Evolutionary conservation across 164 flowering plant species (phyloP), one percentile per base, ranked within the genome.

Genomic region (Berberis thunbergii): DNA sequence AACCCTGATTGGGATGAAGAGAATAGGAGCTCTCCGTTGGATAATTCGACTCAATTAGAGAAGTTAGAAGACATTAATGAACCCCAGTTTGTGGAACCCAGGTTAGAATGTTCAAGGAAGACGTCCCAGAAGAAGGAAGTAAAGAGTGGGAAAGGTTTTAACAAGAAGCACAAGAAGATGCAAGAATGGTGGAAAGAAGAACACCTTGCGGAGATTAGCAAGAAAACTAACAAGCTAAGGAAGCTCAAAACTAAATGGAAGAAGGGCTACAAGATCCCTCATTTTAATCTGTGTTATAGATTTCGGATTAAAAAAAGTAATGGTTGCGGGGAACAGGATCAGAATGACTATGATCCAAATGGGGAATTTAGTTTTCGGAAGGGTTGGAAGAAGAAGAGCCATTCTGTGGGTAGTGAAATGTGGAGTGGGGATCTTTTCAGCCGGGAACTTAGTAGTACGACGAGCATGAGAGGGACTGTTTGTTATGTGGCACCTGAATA

Each of bases 161-260:
- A 67, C 41, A 80, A 74, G 77, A 86, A 80, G 74, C 82, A 78
- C 11, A 80, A 76, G 78, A 89, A 95, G 79, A 91, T 89, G 91
- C 86, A 84, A 59, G 98, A 95, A 53, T 95, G 99, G 99, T 95
- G 99, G 99, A 92, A 84, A 66, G 95, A 95, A 69, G 98, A 95
- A 65, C 76, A 91, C 57, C 77, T 81, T 60, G 83, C 75, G 46
- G 97, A 89, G 73, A 75, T 83, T 10, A 87, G 78, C 77, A 86
- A 75, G 75, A 87, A 82, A 71, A 64, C 77, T 45, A 68, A 71
- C 46, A 82, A 70, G 73, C 48, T 76, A 13, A 81, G 70, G 60
- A 82, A 64, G 64, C 70, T 86, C 11, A 72, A 81, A 65, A 66
- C 69, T 12, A 84, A 70, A 77, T 79, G 77, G 74, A 88, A 68